Evolutionary conservation across 306 rosid genomes (phyloP), one percentile per base, ranked within the genome.

Genomic region (Sechiopsis laciniata): DNA sequence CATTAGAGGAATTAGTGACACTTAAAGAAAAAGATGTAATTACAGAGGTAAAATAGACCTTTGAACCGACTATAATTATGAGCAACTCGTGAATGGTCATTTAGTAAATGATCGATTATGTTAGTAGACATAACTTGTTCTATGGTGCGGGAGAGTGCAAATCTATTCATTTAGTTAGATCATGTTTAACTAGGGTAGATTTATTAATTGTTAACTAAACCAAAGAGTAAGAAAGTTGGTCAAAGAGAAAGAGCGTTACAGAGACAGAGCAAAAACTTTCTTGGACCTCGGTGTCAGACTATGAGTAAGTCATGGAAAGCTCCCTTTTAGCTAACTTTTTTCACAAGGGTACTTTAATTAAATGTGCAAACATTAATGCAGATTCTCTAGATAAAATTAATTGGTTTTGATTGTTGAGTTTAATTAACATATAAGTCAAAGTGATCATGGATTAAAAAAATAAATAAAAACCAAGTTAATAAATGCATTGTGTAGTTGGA

Each of bases 181-280:
- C 2, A 54, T 16, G 10, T 54, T 51, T 51, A 14, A 13, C 5
- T 51, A 51, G 12, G 4, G 3, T n/a, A 16, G 22, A 17, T 7
- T 1, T 2, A 17, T 11, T 55, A 57, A 58, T 22, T 58, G n/a
- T 58, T 1, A 53, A 17, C 10, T 19, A 55, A 55, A 26, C 2
- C 2, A 32, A 48, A 10, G 53, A 13, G 62, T 2, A 19, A 14
- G 48, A 7, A 64, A 15, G 70, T 64, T 64, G 70, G 70, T 64
- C 70, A 64, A 64, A 64, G 70, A n/a, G 70, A 24, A 61, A 63
- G 50, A 64, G 70, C 70, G 8, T 16, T 16, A 37, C 70, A 63
- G 52, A 63, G 70, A 63, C 69, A 35, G 69, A 6, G 48, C 17
- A 10, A 63, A 63, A 32, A 63, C 70, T 37, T 64, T 64, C 26